Base-by-base conservation (phyloP, 345 rosid species). In the Citrus medica region DNA sequence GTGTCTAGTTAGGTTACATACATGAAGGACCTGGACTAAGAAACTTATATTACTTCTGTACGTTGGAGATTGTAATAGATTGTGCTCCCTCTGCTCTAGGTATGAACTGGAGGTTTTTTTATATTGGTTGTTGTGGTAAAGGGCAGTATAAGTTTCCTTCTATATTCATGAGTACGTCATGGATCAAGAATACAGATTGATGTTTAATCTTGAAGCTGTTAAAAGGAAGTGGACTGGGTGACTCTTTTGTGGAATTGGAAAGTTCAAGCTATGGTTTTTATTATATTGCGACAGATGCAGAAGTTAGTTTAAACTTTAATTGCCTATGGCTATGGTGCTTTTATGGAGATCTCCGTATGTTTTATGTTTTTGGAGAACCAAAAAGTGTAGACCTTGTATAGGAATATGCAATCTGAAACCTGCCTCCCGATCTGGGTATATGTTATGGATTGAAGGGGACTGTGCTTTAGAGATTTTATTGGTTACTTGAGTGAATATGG, bases 1-100 rank as follows among this genome's bases (percentile, higher is more conserved):
- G 63, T 73, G 73, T 78, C 78, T 81, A 82, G 86, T 59, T 84
- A 81, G 86, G 82, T 55, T 33, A 67, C 66, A 76, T 75, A 48
- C 74, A 24, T n/a, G 48, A 56, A 75, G 83, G 85, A 79, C 67
- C 75, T 73, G 61, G 76, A 78, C 56, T 67, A 76, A 81, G 85
- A 78, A 68, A 42, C 62, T n/a, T 51, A 35, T 53, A 24, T 58
- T 9, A 35, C 28, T 74, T 51, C 25, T 81, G 73, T 76, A 53
- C 48, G 33, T 71, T 72, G 80, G 83, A 79, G 86, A 73, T 58
- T 76, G 74, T 58, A 77, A 51, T 73, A 76, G 84, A 67, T 53
- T 78, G 56, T 78, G 62, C 70, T 58, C 61, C 79, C 60, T 46
- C 81, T 48, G 78, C 78, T 64, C 68, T 81, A 80, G 85, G 83